These are phyloP conservation scores for Hyphopichia wangnamkhiaoensis DNA, from an alignment of 1,139 yeast genomes.

Conservation along the genomic window DNA sequence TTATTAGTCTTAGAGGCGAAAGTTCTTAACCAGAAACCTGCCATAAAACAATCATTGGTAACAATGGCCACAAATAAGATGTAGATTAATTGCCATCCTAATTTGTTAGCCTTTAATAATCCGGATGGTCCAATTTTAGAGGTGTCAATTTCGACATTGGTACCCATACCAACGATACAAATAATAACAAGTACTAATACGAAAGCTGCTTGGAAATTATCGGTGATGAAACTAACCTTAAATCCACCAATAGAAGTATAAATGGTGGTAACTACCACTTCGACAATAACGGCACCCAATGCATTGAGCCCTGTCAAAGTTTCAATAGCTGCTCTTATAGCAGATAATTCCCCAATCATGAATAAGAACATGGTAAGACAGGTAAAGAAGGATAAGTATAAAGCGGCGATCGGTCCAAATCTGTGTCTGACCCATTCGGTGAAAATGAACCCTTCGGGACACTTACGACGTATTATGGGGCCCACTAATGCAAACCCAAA, in stretches of 20 bases:
- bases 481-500: slow-evolving; percentile 79
- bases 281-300: slow-evolving; percentile 79
- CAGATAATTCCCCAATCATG: slow-evolving; percentile 85
- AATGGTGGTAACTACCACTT: slow-evolving; percentile 83
- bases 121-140: slow-evolving; percentile 66
- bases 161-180: slow-evolving; percentile 80
- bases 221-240: slow-evolving; percentile 84
- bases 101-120: slow-evolving; percentile 57
- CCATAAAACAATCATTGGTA: slow-evolving; percentile 85
- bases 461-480: slow-evolving; percentile 71
- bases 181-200: slow-evolving; percentile 68
- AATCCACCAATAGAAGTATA: slow-evolving; percentile 92
- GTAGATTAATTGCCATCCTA: slow-evolving; percentile 90
- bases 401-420: slow-evolving; percentile 70
- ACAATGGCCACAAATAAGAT: slow-evolving; percentile 83
- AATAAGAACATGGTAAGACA: slow-evolving; percentile 83
- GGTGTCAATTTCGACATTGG: slow-evolving; percentile 69
- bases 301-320: slow-evolving; percentile 80
- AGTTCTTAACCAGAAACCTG: slow-evolving; percentile 93
- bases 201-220: slow-evolving; percentile 79
- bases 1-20: slow-evolving; percentile 81
- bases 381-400: slow-evolving; percentile 79
- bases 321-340: slow-evolving; percentile 72
- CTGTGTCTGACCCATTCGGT: slow-evolving; percentile 94
- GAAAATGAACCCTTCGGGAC: slow-evolving; percentile 89